phyloP scores from a whole-genome alignment of 495 filamentous ascomycete species.

The Aspergillus wentii region DNA sequence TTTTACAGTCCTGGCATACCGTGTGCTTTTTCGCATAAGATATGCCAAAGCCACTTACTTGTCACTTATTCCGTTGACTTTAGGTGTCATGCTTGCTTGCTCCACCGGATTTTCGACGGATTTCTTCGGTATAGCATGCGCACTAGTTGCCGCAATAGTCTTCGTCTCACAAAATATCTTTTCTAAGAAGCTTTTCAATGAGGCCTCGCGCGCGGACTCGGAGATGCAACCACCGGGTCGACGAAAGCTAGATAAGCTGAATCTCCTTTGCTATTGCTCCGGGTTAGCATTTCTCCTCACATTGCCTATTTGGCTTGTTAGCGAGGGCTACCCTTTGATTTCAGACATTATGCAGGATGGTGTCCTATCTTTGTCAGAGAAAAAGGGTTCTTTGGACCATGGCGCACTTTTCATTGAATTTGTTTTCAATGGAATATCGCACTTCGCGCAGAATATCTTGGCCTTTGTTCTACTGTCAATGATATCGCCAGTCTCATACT shows the following conservation, averaged over 20 bases:
- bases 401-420: slow-evolving; percentile 75
- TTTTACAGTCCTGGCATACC: slow-evolving; percentile 92
- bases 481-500: slow-evolving; percentile 95
- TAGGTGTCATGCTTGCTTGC: slow-evolving; percentile 93
- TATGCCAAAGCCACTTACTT: slow-evolving; percentile 88
- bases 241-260: slow-evolving; percentile 91
- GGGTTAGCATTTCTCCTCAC: slow-evolving; percentile 87
- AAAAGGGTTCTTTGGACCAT: slow-evolving; percentile 71
- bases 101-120: slow-evolving; percentile 85
- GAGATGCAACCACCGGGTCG: slow-evolving; percentile 51
- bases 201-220: slow-evolving; percentile 74
- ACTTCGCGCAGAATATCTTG: slow-evolving; percentile 94
- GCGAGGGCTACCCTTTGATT: slow-evolving; percentile 70
- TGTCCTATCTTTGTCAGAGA: slow-evolving; percentile 61
- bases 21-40: slow-evolving; percentile 77
- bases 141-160: slow-evolving; percentile 80
- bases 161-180: slow-evolving; percentile 99
- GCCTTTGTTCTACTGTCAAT: slow-evolving; percentile 88
- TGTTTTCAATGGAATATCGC: slow-evolving; percentile 93
- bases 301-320: slow-evolving; percentile 89
- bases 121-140: slow-evolving; percentile 80
- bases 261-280: slow-evolving; percentile 93
- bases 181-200: slow-evolving; percentile 98
- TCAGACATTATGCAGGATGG: slow-evolving; percentile 46
- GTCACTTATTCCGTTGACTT: slow-evolving; percentile 84